These are phyloP conservation scores for Raddia guianensis DNA, from an alignment of 176 grass and related monocot species.

Conservation along the genomic window DNA sequence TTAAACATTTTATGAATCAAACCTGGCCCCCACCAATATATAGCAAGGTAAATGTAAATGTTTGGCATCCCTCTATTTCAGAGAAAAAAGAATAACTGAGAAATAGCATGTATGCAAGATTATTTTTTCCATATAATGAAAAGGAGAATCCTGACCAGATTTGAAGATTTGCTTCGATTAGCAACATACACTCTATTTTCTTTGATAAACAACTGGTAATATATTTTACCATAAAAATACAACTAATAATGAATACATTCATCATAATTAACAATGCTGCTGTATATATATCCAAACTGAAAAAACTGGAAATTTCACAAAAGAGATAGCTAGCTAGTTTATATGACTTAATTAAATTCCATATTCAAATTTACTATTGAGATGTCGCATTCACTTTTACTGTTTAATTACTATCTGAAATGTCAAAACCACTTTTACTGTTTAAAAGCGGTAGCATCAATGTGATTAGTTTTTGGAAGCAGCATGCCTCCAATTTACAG, in stretches of 20 bases:
- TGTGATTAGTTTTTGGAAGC: background rate
- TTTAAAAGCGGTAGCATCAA: background rate
- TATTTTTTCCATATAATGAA: background rate
- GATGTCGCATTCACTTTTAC: background rate
- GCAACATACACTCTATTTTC: background rate
- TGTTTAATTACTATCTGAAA: slow-evolving; percentile 11
- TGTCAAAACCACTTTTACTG: slow-evolving; percentile 4
- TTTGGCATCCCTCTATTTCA: background rate
- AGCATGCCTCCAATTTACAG: background rate
- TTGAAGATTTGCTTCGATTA: background rate
- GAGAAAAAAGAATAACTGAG: background rate
- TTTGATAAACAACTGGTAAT: background rate
- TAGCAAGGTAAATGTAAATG: background rate
- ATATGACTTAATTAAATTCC: background rate
- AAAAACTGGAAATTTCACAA: background rate
- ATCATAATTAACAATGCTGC: background rate
- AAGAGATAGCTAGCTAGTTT: background rate
- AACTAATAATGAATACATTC: background rate
- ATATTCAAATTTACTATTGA: slow-evolving; percentile 1
- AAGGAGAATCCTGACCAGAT: background rate
- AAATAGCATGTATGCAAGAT: background rate
- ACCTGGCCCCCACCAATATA: background rate
- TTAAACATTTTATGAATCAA: background rate
- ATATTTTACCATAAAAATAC: background rate
- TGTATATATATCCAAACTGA: background rate